Base-by-base conservation (phyloP, 805 yeast genomes). In the Helenozyma rhizophorensis region DNA sequence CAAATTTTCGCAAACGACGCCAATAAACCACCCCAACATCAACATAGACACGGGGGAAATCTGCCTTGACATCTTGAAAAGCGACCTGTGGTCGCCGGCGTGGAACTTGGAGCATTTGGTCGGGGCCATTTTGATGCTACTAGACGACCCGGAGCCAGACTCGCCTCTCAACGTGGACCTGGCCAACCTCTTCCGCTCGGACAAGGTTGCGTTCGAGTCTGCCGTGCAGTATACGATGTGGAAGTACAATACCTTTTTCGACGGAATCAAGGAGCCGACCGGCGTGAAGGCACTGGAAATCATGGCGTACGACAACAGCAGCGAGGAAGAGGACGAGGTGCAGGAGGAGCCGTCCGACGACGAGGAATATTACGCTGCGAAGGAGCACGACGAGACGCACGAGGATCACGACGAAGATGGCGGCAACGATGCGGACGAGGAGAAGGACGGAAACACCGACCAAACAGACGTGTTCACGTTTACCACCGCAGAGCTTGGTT, bases 121-220 rank as follows among this genome's bases (percentile, higher is more conserved):
- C 28, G 66, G 72, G 12, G 86, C 86, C 1, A 69, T 82, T 2
- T 49, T 78, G 21, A 58, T 74, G 51, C 62, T 83, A 11, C 48
- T 82, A 7, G 73, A 70, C 26, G 74, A 76, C 30, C 88, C 88
- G 0, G 87, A 78, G 48, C 82, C 85, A 0, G 76, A 77, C 39
- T 76, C 83, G 25, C 90, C 90, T 1, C 55, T 83, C 31, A 80
- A 83, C 47, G 65, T 83, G 11, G 89, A 83, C 50, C 64, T 79
- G 56, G 83, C 87, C 5, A 79, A 76, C 43, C 47, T 82, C 21
- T 61, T 66, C 39, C 69, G 79, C 37, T 54, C 57, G 25, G 74
- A 72, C 14, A 53, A 48, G 23, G 25, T 29, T 9, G 72, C 64
- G 4, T 65, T 60, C 39, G 65, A 62, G 42, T 58, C 64, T 33